A percentile compares a stretch with the other conserved stretches of the same genome.
Evolutionary conservation across 495 filamentous ascomycete genomes (phyloP).

Genomic region (Penicillium coprophilum): DNA sequence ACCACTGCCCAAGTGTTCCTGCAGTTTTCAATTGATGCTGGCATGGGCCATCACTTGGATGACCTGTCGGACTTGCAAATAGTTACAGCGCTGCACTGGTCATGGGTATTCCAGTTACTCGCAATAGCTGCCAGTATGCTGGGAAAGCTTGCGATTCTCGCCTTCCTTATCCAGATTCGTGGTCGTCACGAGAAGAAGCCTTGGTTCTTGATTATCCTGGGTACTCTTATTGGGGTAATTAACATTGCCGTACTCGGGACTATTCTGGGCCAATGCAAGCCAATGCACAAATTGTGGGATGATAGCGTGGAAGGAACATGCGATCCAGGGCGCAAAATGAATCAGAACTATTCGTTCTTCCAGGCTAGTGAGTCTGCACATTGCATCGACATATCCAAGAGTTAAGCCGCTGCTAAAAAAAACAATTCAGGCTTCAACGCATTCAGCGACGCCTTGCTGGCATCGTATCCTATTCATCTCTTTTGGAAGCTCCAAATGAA

Average conservation of each 20-base stretch:
- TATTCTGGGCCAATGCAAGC: conserved; percentile 28
- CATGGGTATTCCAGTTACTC: conserved; percentile 35
- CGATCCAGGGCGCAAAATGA: conserved; percentile 23
- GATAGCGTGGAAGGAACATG: conserved; percentile 24
- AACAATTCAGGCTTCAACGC: conserved; percentile 24
- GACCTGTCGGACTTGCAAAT: conserved; percentile 18
- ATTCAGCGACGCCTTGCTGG: conserved; percentile 33
- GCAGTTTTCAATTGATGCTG: conserved; percentile 23
- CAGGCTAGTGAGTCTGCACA: conserved; percentile 25
- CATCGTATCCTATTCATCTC: conserved; percentile 33
- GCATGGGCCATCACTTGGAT: conserved; percentile 29
- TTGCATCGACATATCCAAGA: background rate
- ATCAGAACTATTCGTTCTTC: conserved; percentile 29
- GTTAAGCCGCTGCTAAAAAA: background rate
- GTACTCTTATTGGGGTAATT: conserved; percentile 20
- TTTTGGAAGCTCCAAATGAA: conserved; percentile 36
- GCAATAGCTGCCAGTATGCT: conserved; percentile 26
- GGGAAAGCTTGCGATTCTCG: conserved; percentile 35
- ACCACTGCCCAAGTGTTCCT: conserved; percentile 20
- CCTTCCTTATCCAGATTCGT: conserved; percentile 34
- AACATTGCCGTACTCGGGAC: conserved; percentile 27
- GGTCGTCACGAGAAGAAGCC: conserved; percentile 26
- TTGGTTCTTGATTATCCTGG: conserved; percentile 31
- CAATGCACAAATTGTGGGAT: conserved; percentile 33
- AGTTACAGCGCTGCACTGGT: conserved; percentile 27